Evolutionary conservation across 2,329 filamentous ascomycete genomes (phyloP), one percentile per base, ranked within the genome.

Genomic region (Pseudocercospora macadamiae): DNA sequence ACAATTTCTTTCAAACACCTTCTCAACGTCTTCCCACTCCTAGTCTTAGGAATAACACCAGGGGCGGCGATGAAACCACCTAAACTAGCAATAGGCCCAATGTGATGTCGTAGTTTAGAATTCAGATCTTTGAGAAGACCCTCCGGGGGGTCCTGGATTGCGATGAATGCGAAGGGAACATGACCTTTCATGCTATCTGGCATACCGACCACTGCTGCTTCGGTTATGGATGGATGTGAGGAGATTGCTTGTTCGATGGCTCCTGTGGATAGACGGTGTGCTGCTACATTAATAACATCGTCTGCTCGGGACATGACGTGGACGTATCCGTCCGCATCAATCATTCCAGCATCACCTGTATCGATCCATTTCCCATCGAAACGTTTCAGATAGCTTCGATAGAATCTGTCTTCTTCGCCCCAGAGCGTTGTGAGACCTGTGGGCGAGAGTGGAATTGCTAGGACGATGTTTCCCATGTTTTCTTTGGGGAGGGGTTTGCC

Each of bases 241-340:
- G 91, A 88, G 61, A 97, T 89, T 54, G 90, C 93, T 79, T 97
- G 91, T 76, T 97, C 93, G 73, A 97, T 95, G 30, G 89, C 84
- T 51, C 91, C 91, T 9, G 92, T 96, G 63, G 89, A 93, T 61
- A 97, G 87, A 12, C 93, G 85, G 77, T 97, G 93, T 4, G 93
- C 92, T 37, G 92, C 93, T n/a, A 96, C 93, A 71, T 97, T 97
- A 71, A 97, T 92, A 60, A 97, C 89, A 73, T 97, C 93, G 76
- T 97, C 93, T 28, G 82, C 82, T 54, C 85, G 75, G 3, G 81
- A 80, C 83, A 88, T 87, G 66, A 88, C 80, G 66, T 86, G 64
- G 10, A 67, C 61, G 65, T 86, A 86, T 3, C 84, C 85, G 37
- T 93, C 87, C 12, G 82, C 74, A 70, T 97, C 93, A 57, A 97